phyloP scores from a whole-genome alignment of 2,329 filamentous ascomycete genomes.

The Myriosclerotinia duriaeana region DNA sequence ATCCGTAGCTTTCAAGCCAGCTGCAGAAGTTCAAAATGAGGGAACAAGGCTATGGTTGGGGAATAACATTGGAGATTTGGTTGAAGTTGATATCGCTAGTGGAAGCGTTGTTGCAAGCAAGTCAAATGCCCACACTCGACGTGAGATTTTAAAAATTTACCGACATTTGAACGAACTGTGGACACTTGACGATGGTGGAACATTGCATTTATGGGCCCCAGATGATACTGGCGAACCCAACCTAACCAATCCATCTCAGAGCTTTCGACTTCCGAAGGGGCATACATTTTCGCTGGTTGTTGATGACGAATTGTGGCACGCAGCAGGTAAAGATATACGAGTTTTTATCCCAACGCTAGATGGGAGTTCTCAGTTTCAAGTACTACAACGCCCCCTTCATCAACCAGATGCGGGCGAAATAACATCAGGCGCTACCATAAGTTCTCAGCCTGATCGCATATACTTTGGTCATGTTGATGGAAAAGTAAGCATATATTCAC shows the following conservation, averaged over 20 bases:
- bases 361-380: slow-evolving; percentile 69
- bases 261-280: slow-evolving; percentile 74
- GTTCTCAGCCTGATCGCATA: slow-evolving; percentile 71
- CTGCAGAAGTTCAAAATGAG: slow-evolving; percentile 73
- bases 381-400: slow-evolving; percentile 67
- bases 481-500: slow-evolving; percentile 89
- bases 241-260: slow-evolving; percentile 68
- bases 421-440: slow-evolving; percentile 76
- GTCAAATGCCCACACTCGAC: slow-evolving; percentile 69
- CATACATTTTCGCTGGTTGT: slow-evolving; percentile 88
- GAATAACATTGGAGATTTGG: slow-evolving; percentile 81
- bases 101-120: slow-evolving; percentile 70
- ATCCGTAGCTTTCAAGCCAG: slow-evolving; percentile 82
- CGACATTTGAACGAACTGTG: slow-evolving; percentile 87
- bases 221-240: slow-evolving; percentile 71
- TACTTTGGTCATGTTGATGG: slow-evolving; percentile 93
- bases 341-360: slow-evolving; percentile 74
- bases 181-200: slow-evolving; percentile 88
- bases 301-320: slow-evolving; percentile 84
- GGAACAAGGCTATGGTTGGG: slow-evolving; percentile 85
- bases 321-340: slow-evolving; percentile 80
- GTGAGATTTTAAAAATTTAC: slow-evolving; percentile 81
- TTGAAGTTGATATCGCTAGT: slow-evolving; percentile 79
- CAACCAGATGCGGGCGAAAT: slow-evolving; percentile 80
- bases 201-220: slow-evolving; percentile 82